Evolutionary conservation across 202 grass and related monocot genomes (phyloP).

Genomic region (Sporobolus alterniflorus): DNA sequence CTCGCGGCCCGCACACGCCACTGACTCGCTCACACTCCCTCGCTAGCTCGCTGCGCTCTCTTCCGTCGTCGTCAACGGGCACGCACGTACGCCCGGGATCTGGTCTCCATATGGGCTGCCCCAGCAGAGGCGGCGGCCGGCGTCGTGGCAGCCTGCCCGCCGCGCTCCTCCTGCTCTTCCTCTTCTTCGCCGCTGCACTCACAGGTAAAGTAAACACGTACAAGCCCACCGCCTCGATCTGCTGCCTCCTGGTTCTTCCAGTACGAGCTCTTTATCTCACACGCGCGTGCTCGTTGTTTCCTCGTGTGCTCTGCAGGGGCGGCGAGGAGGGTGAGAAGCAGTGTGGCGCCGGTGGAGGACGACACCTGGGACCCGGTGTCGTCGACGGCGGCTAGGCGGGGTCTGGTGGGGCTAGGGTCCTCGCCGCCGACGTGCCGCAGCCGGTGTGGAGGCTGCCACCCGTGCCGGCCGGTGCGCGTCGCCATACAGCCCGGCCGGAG

Average conservation of each 20-base stretch:
- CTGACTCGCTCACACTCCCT: background rate
- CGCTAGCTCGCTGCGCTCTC: background rate
- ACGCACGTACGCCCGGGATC: constrained; percentile 15
- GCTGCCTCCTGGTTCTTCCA: background rate
- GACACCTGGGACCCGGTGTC: constrained; percentile 37
- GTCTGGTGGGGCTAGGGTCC: constrained; percentile 67
- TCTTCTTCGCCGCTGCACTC: constrained; percentile 2
- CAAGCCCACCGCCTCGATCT: background rate
- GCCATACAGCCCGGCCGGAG: constrained; percentile 70
- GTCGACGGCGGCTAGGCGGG: constrained; percentile 29
- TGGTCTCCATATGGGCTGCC: constrained; percentile 30
- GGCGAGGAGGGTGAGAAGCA: background rate
- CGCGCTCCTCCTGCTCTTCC: background rate
- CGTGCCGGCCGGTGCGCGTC: constrained; percentile 80
- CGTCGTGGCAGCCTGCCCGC: background rate
- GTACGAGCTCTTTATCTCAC: background rate
- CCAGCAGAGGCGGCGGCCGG: background rate
- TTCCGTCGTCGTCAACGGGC: background rate
- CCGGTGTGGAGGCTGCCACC: constrained; percentile 71
- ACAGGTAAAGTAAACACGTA: constrained; percentile 17
- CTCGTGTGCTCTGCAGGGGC: constrained; percentile 13
- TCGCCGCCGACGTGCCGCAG: constrained; percentile 81
- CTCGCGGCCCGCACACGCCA: background rate
- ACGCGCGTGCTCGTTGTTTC: background rate
- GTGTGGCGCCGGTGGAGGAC: background rate